Evolutionary conservation across 257 asterid species (phyloP).

Genomic region (Vinca minor): DNA sequence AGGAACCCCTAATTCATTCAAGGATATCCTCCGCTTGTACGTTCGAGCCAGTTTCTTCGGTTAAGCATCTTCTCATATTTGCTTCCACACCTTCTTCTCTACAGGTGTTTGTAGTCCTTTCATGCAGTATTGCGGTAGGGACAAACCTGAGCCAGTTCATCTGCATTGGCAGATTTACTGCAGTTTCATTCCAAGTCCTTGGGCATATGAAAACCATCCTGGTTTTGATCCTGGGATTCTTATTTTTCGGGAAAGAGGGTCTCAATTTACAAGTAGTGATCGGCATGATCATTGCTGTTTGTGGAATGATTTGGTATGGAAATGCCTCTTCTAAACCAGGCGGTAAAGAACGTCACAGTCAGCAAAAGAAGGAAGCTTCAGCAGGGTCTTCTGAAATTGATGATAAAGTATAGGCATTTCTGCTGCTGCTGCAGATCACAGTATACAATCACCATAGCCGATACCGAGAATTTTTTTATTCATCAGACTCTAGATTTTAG

Average conservation of each 20-base stretch:
- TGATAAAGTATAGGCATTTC: slow-evolving; percentile 52
- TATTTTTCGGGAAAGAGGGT: slow-evolving; percentile 85
- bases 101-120: slow-evolving; percentile 67
- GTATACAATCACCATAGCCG: slow-evolving; percentile 37
- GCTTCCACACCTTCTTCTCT: slow-evolving; percentile 3
- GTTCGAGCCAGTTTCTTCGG: not conserved
- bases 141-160: slow-evolving; percentile 94
- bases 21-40: not conserved
- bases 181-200: slow-evolving; percentile 89
- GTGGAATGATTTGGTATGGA: slow-evolving; percentile 91
- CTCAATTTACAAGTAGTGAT: slow-evolving; percentile 74
- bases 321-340: slow-evolving; percentile 94
- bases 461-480: slow-evolving; percentile 22
- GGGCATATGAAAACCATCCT: slow-evolving; percentile 97
- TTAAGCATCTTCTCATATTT: not conserved
- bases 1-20: not conserved
- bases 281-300: slow-evolving; percentile 80
- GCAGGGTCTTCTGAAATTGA: slow-evolving; percentile 62
- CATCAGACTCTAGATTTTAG: slow-evolving; percentile 44
- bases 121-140: slow-evolving; percentile 84
- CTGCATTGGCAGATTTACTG: slow-evolving; percentile 94
- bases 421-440: slow-evolving; percentile 26
- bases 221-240: slow-evolving; percentile 73
- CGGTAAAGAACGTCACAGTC: slow-evolving; percentile 73
- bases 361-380: slow-evolving; percentile 43